phyloP scores from a whole-genome alignment of 2,329 filamentous ascomycete species.

The Fusarium chaquense region DNA sequence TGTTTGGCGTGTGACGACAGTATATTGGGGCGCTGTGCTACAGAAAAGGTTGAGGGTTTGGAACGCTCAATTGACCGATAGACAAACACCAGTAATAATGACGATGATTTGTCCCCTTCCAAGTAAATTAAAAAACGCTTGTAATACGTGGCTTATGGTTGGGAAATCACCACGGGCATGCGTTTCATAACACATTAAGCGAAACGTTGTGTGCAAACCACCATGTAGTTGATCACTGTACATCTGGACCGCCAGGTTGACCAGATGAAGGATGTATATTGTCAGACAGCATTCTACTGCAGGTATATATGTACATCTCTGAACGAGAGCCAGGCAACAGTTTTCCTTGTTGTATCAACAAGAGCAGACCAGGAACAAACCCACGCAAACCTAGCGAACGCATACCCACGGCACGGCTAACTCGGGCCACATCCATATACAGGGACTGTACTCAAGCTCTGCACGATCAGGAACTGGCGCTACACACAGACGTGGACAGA shows the following conservation, averaged over 20 bases:
- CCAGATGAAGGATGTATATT: neutral
- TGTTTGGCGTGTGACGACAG: conserved; percentile 2
- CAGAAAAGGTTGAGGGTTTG: conserved; percentile 6
- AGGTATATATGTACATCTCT: neutral
- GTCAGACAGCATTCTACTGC: neutral
- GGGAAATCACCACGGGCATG: neutral
- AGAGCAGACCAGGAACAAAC: neutral
- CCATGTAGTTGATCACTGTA: neutral
- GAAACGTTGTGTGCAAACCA: neutral
- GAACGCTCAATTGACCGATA: neutral
- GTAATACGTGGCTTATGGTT: neutral
- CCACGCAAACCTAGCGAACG: conserved; percentile 4
- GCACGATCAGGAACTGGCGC: conserved; percentile 3
- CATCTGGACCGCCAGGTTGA: neutral
- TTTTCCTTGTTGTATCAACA: neutral
- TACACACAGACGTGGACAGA: conserved; percentile 3
- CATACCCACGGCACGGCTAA: conserved; percentile 20
- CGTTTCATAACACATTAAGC: neutral
- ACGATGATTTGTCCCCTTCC: neutral
- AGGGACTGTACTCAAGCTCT: conserved; percentile 8
- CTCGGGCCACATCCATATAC: conserved; percentile 6
- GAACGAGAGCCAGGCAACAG: neutral
- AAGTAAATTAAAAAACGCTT: no score
- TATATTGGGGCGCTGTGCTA: conserved; percentile 2
- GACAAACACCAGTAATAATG: neutral